Conservation (phyloP, 257 asterid species). For the Jasminum sambac region DNA sequence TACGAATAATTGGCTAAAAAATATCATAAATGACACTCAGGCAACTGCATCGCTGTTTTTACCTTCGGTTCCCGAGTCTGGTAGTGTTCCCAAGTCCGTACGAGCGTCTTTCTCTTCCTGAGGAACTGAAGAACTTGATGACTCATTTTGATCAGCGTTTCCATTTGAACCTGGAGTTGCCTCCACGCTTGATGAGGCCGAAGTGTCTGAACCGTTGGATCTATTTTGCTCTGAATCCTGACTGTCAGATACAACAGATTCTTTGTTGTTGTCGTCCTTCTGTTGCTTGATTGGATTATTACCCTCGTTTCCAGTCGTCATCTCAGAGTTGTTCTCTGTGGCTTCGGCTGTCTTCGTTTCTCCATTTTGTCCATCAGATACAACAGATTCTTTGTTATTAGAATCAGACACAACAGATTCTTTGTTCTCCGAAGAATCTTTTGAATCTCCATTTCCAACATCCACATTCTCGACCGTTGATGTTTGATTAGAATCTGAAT, state of each 20-base stretch:
- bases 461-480: conserved; percentile 19
- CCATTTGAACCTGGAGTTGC: conserved; percentile 29
- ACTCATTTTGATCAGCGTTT: conserved; percentile 33
- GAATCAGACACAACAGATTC: conserved; percentile 20
- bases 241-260: conserved; percentile 54
- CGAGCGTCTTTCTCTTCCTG: conserved; percentile 70
- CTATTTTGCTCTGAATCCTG: conserved; percentile 41
- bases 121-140: conserved; percentile 45
- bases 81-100: conserved; percentile 64
- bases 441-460: conserved; percentile 25
- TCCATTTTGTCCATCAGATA: conserved; percentile 24
- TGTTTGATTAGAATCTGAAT: conserved; percentile 20
- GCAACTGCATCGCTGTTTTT: conserved; percentile 54
- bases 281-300: conserved; percentile 24
- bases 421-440: conserved; percentile 17
- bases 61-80: conserved; percentile 48
- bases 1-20: neutral
- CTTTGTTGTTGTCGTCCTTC: conserved; percentile 33
- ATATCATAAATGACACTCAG: conserved; percentile 31
- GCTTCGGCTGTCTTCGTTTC: conserved; percentile 13
- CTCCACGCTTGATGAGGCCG: conserved; percentile 22
- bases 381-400: conserved; percentile 4
- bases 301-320: conserved; percentile 19
- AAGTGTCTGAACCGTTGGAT: conserved; percentile 29
- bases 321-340: conserved; percentile 30